Conservation (phyloP, 2,329 filamentous ascomycete genomes). For the Exophiala mesophila region DNA sequence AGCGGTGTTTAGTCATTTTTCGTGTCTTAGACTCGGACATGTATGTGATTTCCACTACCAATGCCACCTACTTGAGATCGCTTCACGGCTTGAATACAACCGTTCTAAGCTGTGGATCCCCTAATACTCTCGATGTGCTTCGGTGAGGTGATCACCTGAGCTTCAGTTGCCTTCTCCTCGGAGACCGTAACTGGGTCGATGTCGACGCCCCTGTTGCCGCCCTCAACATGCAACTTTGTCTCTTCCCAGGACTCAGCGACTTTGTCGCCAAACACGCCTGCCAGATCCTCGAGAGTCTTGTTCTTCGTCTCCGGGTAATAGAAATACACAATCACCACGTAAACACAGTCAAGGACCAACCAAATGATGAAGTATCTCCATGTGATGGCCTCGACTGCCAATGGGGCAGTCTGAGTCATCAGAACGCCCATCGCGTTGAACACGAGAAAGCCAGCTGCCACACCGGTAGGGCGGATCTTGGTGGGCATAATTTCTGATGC, state of each 20-base stretch:
- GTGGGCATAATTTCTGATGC: slow-evolving; percentile 14
- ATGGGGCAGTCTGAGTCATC: slow-evolving; percentile 6
- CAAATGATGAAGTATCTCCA: slow-evolving; percentile 14
- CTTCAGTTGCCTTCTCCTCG: background rate
- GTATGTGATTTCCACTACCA: no score
- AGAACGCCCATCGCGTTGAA: slow-evolving; percentile 10
- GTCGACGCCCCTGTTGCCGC: no score
- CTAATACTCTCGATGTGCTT: slow-evolving; percentile 1
- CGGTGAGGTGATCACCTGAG: background rate
- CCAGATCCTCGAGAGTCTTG: slow-evolving; percentile 33
- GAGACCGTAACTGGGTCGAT: background rate
- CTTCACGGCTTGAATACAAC: no score
- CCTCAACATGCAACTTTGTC: slow-evolving; percentile 8
- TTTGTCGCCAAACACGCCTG: slow-evolving; percentile 32
- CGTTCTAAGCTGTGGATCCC: no score
- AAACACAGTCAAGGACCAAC: slow-evolving; percentile 8
- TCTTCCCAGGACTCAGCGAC: slow-evolving; percentile 22
- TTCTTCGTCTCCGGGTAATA: slow-evolving; percentile 35
- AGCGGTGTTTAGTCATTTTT: no score
- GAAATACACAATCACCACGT: slow-evolving; percentile 28
- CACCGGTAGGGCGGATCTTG: slow-evolving; percentile 8
- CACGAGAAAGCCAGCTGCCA: slow-evolving; percentile 1
- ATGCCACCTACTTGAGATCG: no score
- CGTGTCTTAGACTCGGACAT: no score
- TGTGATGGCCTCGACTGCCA: slow-evolving; percentile 9